phyloP scores from a whole-genome alignment of 306 rosid species.

The Carpinus fangiana region DNA sequence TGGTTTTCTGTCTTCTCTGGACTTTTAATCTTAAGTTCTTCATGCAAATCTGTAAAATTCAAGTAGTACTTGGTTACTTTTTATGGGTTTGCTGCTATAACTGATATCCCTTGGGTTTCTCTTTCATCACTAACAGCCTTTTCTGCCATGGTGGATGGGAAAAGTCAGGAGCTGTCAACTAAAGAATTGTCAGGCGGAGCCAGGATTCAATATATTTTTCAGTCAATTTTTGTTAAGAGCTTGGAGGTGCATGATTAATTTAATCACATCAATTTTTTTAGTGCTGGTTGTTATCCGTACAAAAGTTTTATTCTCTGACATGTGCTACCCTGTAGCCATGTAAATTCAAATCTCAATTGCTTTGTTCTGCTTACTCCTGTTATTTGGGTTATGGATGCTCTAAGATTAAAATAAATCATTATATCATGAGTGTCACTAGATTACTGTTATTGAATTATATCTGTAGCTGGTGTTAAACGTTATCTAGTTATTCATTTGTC shows the following conservation, averaged over 20 bases:
- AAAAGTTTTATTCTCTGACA: background rate
- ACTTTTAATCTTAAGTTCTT: background rate
- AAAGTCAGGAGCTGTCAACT: slow-evolving; percentile 35
- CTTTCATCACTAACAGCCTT: slow-evolving; percentile 34
- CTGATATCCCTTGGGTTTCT: background rate
- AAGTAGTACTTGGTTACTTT: slow-evolving; percentile 1
- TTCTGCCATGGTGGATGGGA: slow-evolving; percentile 44
- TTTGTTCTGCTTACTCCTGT: background rate
- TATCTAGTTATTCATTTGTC: background rate
- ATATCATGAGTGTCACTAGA: background rate
- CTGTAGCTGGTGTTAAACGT: background rate
- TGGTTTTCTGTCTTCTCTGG: background rate
- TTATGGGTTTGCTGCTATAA: background rate
- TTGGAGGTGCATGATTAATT: slow-evolving; percentile 36
- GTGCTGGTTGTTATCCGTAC: background rate
- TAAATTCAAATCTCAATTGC: background rate
- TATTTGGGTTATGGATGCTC: background rate
- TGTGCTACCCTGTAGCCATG: background rate
- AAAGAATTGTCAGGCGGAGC: slow-evolving; percentile 48
- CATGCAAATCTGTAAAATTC: background rate
- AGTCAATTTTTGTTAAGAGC: slow-evolving; percentile 49
- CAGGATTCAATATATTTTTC: slow-evolving; percentile 47
- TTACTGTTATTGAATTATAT: background rate
- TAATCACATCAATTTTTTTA: background rate
- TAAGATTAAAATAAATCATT: background rate